phyloP scores from a whole-genome alignment of 1,139 yeast species.

The Geotrichum phurueaensis region DNA sequence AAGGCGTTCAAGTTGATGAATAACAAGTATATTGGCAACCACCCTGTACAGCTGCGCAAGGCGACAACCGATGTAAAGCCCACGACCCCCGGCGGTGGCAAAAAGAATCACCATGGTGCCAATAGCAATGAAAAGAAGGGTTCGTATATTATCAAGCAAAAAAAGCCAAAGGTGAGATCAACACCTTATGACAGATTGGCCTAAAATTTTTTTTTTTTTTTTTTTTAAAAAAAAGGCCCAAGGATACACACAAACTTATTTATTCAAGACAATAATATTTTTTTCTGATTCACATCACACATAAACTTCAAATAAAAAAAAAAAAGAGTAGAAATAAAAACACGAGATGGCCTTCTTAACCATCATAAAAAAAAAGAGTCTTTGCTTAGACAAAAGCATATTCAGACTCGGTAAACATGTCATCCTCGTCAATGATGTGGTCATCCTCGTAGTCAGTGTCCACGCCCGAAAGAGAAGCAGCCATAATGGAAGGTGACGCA shows the following conservation, averaged over 20 bases:
- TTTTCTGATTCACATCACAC: background rate
- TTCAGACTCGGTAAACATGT: conserved; percentile 13
- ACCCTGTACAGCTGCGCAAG: conserved; percentile 55
- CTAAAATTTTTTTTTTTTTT: too few species aligned
- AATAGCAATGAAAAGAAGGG: background rate
- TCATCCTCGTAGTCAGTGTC: conserved; percentile 7
- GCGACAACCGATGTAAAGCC: background rate
- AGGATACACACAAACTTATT: background rate
- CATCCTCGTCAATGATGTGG: conserved; percentile 9
- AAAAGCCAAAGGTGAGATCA: background rate
- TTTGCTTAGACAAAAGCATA: conserved; percentile 7
- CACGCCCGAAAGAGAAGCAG: conserved; percentile 3
- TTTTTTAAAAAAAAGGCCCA: too few species aligned
- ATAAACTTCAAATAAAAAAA: background rate
- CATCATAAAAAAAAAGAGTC: too few species aligned
- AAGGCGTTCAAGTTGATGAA: conserved; percentile 69
- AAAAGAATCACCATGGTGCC: background rate
- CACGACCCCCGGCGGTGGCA: background rate
- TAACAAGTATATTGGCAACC: conserved; percentile 68
- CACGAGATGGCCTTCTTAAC: background rate
- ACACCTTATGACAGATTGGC: background rate
- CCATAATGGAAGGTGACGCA: conserved; percentile 8
- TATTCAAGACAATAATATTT: too few species aligned
- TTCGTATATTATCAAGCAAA: background rate
- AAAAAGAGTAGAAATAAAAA: background rate